Percentiles rank a stretch among this genome's conserved stretches.
Evolutionary conservation across 1,139 yeast genomes (phyloP).

Genomic region (Schizosaccharomyces versatilis): DNA sequence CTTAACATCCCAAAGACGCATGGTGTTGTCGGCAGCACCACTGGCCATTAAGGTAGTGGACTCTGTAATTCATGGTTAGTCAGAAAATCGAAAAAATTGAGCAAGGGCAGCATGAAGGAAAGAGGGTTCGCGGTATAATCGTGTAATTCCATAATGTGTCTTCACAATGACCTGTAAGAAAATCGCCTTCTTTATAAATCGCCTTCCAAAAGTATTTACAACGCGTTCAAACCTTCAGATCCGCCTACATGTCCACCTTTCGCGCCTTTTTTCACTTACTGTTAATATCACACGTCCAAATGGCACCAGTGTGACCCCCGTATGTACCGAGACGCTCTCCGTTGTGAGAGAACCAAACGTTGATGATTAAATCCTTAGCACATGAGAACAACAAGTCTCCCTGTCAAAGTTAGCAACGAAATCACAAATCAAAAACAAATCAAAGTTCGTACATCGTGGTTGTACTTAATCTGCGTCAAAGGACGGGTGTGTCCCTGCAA

Average conservation of each 20-base stretch:
- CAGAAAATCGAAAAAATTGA: background rate
- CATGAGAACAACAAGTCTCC: slow-evolving; percentile 87
- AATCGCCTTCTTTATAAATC: background rate
- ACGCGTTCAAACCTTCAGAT: background rate
- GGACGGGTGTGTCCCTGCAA: slow-evolving; percentile 16
- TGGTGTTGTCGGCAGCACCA: slow-evolving; percentile 76
- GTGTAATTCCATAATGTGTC: too few relatives aligned
- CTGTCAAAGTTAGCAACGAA: slow-evolving; percentile 47
- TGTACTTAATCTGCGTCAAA: slow-evolving; percentile 14
- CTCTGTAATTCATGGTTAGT: slow-evolving; percentile 12
- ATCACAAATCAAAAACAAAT: slow-evolving; percentile 15
- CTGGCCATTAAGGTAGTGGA: slow-evolving; percentile 49
- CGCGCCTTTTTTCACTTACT: slow-evolving; percentile 6
- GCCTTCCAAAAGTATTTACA: background rate
- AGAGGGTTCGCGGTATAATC: too few relatives aligned
- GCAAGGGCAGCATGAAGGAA: too few relatives aligned
- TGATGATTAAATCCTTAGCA: slow-evolving; percentile 45
- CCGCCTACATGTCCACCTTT: too few relatives aligned
- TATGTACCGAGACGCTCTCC: slow-evolving; percentile 95
- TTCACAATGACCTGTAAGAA: too few relatives aligned
- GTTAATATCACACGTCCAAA: slow-evolving; percentile 87
- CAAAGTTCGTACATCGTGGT: slow-evolving; percentile 2
- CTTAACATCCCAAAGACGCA: slow-evolving; percentile 64
- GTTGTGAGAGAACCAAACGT: slow-evolving; percentile 82
- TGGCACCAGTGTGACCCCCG: slow-evolving; percentile 77